Evolutionary conservation across 1,284 basidiomycete genomes (phyloP), one percentile per base, ranked within the genome.

Genomic region (Boletellus dicymbophilus): DNA sequence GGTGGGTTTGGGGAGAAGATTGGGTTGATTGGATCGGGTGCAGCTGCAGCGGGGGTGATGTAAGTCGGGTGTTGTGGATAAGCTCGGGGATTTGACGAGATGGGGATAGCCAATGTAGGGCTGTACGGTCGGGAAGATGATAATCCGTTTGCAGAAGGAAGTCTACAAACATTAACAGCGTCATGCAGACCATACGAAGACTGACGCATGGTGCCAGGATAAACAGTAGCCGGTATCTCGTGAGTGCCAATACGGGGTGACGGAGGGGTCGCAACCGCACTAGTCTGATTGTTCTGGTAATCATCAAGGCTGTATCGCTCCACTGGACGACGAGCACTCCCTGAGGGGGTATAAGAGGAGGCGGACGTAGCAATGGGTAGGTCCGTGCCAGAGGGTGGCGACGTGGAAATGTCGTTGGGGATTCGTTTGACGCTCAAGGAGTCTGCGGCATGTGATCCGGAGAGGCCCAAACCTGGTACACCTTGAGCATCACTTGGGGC

Each of bases 11-110:
- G 78, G 12, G 79, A 74, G 60, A 81, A 81, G 21, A 82, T 73
- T 15, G 84, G 79, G 50, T 83, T 82, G 46, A 84, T 74, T 46
- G 82, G 75, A 45, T 76, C 78, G 16, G 78, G 78, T 2, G 79
- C 62, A 8, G 79, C 66, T 6, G 65, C 70, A 1, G 74, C 67
- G 33, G 85, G 82, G 4, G 79, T 87, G 58, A 89, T 82, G 56
- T 84, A 90, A 0, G 84, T 90, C 10, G 88, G 87, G 52, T 88
- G 87, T 53, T 88, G 87, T 1, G 85, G 76, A 62, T 79, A 84
- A 5, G 78, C 85, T 48, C 87, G 81, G 45, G 81, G 80, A 46
- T 75, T 85, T 0, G 84, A 75, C 5, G 88, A 82, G 37, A 88
- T 75, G 28, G 84, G 80, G 23, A 79, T 72, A 8, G 54, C 72